Percentiles rank a stretch among this genome's conserved stretches.
Evolutionary conservation across 78 protist genomes (phyloP).

Genomic region (Chrysochromulina tobinii): DNA sequence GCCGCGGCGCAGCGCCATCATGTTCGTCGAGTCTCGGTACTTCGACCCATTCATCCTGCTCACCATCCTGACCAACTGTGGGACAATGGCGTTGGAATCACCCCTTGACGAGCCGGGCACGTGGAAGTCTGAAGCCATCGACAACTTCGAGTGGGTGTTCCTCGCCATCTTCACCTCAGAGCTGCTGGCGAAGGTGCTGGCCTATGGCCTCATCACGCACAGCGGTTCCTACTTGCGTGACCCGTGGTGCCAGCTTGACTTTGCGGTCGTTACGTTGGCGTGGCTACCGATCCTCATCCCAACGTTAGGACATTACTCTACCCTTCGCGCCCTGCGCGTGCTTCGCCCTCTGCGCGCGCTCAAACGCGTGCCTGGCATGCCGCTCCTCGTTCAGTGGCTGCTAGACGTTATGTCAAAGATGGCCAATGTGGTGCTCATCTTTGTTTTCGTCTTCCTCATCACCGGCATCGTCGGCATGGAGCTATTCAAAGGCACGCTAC

Average conservation of each 20-base stretch:
- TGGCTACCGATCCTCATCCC: too few relatives aligned
- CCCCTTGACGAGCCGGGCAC: neutral
- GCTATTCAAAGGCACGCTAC: too few relatives aligned
- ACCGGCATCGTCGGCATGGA: too few relatives aligned
- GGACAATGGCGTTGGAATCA: neutral
- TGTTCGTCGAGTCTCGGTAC: neutral
- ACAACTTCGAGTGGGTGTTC: neutral
- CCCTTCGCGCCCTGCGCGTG: too few relatives aligned
- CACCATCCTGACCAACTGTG: neutral
- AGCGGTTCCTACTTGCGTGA: constrained; percentile 26
- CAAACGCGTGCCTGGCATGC: too few relatives aligned
- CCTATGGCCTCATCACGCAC: neutral
- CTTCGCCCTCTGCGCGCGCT: too few relatives aligned
- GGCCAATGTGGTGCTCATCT: too few relatives aligned
- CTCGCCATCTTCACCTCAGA: constrained; percentile 2
- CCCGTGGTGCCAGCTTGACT: constrained; percentile 49
- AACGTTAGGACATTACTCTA: too few relatives aligned
- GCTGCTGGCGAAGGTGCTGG: constrained; percentile 17
- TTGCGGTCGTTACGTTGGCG: constrained; percentile 14
- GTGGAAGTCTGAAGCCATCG: neutral
- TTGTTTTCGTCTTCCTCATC: too few relatives aligned
- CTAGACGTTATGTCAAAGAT: too few relatives aligned
- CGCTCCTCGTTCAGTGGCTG: too few relatives aligned
- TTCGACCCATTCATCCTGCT: constrained; percentile 2
- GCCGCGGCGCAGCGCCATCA: neutral